Evolutionary conservation across 179 eudicot species (phyloP).

Genomic region (Camellia oleifera): DNA sequence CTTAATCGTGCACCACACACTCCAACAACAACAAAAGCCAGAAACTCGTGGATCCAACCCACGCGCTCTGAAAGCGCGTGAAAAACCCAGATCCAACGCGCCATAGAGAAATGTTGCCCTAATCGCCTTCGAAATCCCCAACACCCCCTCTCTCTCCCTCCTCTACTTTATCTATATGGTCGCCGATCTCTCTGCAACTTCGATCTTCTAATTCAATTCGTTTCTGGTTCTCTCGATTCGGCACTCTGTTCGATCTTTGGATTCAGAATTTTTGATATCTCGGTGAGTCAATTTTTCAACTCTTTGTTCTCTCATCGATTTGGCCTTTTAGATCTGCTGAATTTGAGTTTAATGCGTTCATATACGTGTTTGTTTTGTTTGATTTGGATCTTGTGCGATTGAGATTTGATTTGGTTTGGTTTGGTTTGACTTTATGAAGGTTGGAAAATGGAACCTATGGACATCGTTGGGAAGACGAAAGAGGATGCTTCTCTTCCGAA

Average conservation of each 20-base stretch:
- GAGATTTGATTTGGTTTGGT: constrained; percentile 8
- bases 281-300: not conserved
- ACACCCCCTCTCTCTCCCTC: not conserved
- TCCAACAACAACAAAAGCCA: not conserved
- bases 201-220: not conserved
- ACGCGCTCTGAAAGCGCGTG: not conserved
- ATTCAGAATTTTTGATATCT: not conserved
- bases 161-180: no score
- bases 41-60: not conserved
- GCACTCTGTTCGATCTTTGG: not conserved
- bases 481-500: constrained; percentile 96
- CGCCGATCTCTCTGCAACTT: not conserved
- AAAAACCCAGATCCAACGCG: not conserved
- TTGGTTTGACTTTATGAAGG: constrained; percentile 26
- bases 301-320: not conserved
- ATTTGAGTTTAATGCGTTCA: not conserved
- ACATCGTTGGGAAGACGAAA: constrained; percentile 81
- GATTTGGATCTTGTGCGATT: not conserved
- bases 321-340: not conserved
- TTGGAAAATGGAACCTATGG: constrained; percentile 85
- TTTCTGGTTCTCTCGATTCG: not conserved
- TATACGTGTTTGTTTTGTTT: not conserved
- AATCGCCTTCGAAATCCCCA: not conserved
- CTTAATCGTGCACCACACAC: not conserved
- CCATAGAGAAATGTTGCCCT: not conserved